Percentiles rank a stretch among this genome's conserved stretches.
Evolutionary conservation across 1,139 yeast species (phyloP).

Genomic region (Blastobotrys serpentis): DNA sequence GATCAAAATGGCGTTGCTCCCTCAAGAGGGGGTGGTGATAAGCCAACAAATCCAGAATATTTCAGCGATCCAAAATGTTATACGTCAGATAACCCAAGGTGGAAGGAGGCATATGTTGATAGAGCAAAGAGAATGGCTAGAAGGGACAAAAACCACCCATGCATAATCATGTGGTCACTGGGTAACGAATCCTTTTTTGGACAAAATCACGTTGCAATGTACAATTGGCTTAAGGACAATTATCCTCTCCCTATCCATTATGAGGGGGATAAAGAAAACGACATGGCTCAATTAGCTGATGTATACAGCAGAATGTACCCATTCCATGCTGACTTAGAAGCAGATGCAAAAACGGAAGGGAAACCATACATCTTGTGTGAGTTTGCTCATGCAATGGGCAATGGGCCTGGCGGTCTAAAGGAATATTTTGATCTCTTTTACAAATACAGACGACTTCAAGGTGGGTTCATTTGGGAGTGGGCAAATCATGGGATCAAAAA

Average conservation of each 20-base stretch:
- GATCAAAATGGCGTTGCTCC: conserved; percentile 8
- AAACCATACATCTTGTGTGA: conserved; percentile 42
- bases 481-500: conserved; percentile 40
- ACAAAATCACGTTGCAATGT: conserved; percentile 38
- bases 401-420: conserved; percentile 40
- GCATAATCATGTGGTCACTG: conserved; percentile 42
- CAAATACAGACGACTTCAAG: conserved; percentile 36
- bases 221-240: conserved; percentile 32
- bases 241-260: conserved; percentile 39
- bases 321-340: conserved; percentile 29
- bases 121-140: conserved; percentile 37
- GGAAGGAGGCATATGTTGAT: conserved; percentile 40
- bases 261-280: conserved; percentile 32
- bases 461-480: conserved; percentile 46
- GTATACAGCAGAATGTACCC: conserved; percentile 41
- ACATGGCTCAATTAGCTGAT: conserved; percentile 34
- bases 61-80: conserved; percentile 21
- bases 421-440: conserved; percentile 40
- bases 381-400: conserved; percentile 44
- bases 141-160: conserved; percentile 40
- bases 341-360: conserved; percentile 27
- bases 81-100: conserved; percentile 37
- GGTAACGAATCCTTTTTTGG: conserved; percentile 43
- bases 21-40: conserved; percentile 4
- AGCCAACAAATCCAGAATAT: background rate